Evolutionary conservation across 1,139 yeast species (phyloP), one percentile per base, ranked within the genome.

Genomic region (Insectozyma bohioensis): DNA sequence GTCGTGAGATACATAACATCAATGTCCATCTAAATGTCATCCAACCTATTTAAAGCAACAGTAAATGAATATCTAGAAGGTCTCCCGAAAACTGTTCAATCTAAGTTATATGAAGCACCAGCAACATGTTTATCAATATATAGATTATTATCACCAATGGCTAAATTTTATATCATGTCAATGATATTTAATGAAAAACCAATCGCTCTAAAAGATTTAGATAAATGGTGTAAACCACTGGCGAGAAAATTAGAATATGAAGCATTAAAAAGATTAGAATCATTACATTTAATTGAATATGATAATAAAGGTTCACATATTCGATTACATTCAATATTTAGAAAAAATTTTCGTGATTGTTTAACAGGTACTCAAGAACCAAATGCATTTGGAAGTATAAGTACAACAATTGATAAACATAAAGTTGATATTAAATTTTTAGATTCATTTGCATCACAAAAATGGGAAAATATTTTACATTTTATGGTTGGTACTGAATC

Each of bases 401-500:
- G 63, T 33, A 51, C 54, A 4, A 51, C 52, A 4, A 40, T 43
- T 1, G 71, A 65, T 33, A 58, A 57, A 26, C 72, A 75, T 39
- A 63, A 63, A 30, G 83, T 86, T 1, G 80, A 78, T 31, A 59
- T 78, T 18, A 70, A 72, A 22, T 84, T 82, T 48, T 63, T 92
- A 31, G 95, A 88, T 49, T 67, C 67, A 26, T 88, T 87, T 61
- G 95, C 97, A 8, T 75, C 87, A 6, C 75, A 73, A 30, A 86
- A 85, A 51, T 92, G 98, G 98, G 98, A 94, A 55, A 79, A 87
- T 5, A 92, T 94, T 47, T 67, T 94, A 48, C 98, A 94, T 67
- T 92, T 83, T 61, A 92, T 92, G 97, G 98, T 92, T 28, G 97
- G 97, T 3, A 86, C 96, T 0, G 84, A 84, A 36, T 63, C 80